Percentiles rank a stretch among this genome's conserved stretches.
These are phyloP conservation scores for Vigna trinervia DNA, from an alignment of 306 rosid species.

Conservation along the genomic window DNA sequence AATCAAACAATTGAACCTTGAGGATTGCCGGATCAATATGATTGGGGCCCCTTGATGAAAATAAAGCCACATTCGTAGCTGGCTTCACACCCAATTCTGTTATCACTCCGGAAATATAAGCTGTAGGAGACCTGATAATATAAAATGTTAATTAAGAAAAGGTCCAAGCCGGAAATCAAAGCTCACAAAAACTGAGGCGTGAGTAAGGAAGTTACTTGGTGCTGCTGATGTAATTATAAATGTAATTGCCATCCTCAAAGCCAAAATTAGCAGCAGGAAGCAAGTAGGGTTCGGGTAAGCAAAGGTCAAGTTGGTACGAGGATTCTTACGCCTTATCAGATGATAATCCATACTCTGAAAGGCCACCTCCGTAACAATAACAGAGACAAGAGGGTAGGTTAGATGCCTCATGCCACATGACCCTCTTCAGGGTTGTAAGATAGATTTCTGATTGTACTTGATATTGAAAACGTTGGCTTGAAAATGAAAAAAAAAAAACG, in stretches of 20 bases:
- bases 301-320: neutral
- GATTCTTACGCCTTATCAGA: conserved; percentile 57
- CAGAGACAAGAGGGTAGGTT: neutral
- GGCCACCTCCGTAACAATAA: conserved; percentile 62
- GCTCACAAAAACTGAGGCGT: neutral
- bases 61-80: conserved; percentile 62
- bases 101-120: conserved; percentile 50
- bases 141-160: neutral
- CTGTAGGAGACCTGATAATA: conserved; percentile 55
- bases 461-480: neutral
- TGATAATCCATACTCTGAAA: conserved; percentile 52
- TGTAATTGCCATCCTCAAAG: conserved; percentile 45
- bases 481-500: neutral
- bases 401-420: too few species aligned
- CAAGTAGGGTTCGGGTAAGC: conserved; percentile 50
- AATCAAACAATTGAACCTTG: conserved; percentile 53
- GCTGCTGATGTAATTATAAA: conserved; percentile 54
- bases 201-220: conserved; percentile 49
- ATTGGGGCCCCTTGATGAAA: conserved; percentile 84
- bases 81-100: conserved; percentile 53
- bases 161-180: neutral
- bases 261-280: conserved; percentile 61
- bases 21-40: conserved; percentile 50
- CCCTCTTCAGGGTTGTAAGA: neutral
- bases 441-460: neutral